Evolutionary conservation across 1,139 yeast genomes (phyloP).

Genomic region (Kurtzmaniella quercitrusa): DNA sequence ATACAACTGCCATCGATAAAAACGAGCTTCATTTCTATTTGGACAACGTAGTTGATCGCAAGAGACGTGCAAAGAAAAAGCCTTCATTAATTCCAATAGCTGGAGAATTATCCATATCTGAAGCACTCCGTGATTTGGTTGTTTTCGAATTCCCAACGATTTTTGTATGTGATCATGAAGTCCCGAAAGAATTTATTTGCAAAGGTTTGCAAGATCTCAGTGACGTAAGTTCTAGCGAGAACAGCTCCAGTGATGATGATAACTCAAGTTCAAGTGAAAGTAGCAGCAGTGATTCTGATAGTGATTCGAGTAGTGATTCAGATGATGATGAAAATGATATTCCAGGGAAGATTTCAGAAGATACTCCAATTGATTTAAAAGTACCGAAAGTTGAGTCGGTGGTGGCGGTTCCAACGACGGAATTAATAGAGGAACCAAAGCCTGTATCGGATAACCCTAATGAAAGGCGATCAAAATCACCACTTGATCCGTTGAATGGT

Average conservation of each 20-base stretch:
- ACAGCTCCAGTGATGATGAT: conserved; percentile 8
- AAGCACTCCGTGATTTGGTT: conserved; percentile 48
- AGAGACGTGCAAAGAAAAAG: conserved; percentile 8
- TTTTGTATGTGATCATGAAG: conserved; percentile 31
- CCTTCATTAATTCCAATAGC: background rate
- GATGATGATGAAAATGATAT: conserved; percentile 3
- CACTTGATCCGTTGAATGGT: background rate
- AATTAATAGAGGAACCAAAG: background rate
- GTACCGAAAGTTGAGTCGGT: conserved; percentile 8
- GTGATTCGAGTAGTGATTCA: conserved; percentile 7
- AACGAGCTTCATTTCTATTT: conserved; percentile 28
- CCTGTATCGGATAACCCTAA: too few relatives aligned
- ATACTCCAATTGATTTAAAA: too few relatives aligned
- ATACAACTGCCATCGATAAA: conserved; percentile 13
- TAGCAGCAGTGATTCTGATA: conserved; percentile 10
- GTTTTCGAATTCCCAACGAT: conserved; percentile 80
- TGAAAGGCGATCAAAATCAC: background rate
- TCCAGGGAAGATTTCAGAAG: too few relatives aligned
- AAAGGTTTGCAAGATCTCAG: conserved; percentile 12
- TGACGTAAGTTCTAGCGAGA: conserved; percentile 9
- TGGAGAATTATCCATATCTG: conserved; percentile 24
- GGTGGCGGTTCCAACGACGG: background rate
- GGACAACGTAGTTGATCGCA: conserved; percentile 24
- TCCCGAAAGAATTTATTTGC: conserved; percentile 12
- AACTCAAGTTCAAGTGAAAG: conserved; percentile 9